These are phyloP conservation scores for Tanozyma kutaoensis DNA, from an alignment of 805 yeast genomes.

Conservation along the genomic window DNA sequence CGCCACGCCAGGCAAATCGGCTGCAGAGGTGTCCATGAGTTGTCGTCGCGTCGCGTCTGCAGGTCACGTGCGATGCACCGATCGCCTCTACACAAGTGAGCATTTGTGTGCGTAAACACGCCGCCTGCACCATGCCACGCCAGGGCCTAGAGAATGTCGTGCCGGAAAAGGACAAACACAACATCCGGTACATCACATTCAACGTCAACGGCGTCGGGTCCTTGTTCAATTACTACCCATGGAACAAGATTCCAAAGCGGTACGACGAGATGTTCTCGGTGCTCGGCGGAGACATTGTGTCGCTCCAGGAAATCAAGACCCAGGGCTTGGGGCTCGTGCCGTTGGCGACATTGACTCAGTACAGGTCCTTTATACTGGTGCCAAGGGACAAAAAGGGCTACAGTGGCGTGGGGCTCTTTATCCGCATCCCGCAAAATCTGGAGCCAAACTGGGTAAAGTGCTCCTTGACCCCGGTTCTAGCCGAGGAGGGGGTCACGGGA, in stretches of 20 bases:
- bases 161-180: too few relatives aligned
- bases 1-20: too few relatives aligned
- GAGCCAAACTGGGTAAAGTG: slow-evolving; percentile 20
- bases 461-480: slow-evolving; percentile 42
- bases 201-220: slow-evolving; percentile 81
- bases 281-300: slow-evolving; percentile 61
- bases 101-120: too few relatives aligned
- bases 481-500: slow-evolving; percentile 92
- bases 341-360: too few relatives aligned
- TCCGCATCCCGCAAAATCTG: slow-evolving; percentile 33
- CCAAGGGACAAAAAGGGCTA: slow-evolving; percentile 69
- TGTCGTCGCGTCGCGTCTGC: too few relatives aligned
- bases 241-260: slow-evolving; percentile 35
- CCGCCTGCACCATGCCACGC: too few relatives aligned
- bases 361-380: slow-evolving; percentile 51
- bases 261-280: slow-evolving; percentile 32
- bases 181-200: slow-evolving; percentile 53
- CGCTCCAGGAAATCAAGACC: slow-evolving; percentile 78
- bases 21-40: too few relatives aligned
- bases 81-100: too few relatives aligned
- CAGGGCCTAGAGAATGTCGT: too few relatives aligned
- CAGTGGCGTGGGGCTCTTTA: slow-evolving; percentile 82
- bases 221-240: slow-evolving; percentile 70
- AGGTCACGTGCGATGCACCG: too few relatives aligned
- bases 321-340: slow-evolving; percentile 23